Conservation (phyloP, 2,329 filamentous ascomycete genomes). For the Ceratocystis eucalypticola region DNA sequence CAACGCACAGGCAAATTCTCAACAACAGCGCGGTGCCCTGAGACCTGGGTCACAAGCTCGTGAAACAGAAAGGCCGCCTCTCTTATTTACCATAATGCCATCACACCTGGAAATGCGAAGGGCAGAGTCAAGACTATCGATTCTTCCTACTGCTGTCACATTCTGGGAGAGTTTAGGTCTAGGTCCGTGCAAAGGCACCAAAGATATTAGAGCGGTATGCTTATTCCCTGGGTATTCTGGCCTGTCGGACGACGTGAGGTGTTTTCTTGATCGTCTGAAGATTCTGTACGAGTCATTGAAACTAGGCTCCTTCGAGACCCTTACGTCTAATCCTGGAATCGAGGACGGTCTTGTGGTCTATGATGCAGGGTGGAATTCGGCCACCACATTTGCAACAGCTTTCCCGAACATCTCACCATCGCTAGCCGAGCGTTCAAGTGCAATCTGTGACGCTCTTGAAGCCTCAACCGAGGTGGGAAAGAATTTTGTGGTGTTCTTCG, state of each 20-base stretch:
- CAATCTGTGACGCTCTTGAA: constrained; percentile 27
- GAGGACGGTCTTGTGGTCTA: constrained; percentile 33
- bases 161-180: constrained; percentile 78
- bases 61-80: constrained; percentile 38
- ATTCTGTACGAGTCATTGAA: constrained; percentile 62
- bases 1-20: constrained; percentile 7
- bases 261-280: constrained; percentile 54
- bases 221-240: constrained; percentile 55
- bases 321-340: constrained; percentile 33
- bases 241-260: constrained; percentile 44
- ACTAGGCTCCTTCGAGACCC: constrained; percentile 49
- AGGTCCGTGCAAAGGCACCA: constrained; percentile 54
- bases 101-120: constrained; percentile 62
- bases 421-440: constrained; percentile 33
- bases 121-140: constrained; percentile 53
- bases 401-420: constrained; percentile 24
- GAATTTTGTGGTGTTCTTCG: constrained; percentile 63
- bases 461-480: constrained; percentile 33
- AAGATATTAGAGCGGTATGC: constrained; percentile 58
- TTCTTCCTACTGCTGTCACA: constrained; percentile 57
- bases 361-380: constrained; percentile 9
- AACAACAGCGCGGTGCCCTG: background rate
- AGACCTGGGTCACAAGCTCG: constrained; percentile 17
- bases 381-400: background rate
- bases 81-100: constrained; percentile 48